Base-by-base conservation (phyloP, 352 stramenopile genomes). In the Globisporangium nagaii region DNA sequence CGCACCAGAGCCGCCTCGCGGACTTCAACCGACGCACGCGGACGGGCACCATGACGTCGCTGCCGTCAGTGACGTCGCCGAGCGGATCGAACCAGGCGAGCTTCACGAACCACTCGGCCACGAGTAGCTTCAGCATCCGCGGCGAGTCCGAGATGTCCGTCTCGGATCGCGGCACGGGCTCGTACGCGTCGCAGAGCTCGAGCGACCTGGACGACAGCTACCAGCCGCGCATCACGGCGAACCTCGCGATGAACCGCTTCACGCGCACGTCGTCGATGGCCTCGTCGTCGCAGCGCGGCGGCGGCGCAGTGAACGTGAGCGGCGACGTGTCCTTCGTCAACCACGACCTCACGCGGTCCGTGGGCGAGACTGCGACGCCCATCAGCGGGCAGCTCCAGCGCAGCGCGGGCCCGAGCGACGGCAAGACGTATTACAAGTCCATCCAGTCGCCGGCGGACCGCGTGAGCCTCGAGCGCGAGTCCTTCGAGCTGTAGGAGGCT, bases 401-500 rank as follows among this genome's bases (percentile, higher is more conserved):
- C 43, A 60, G 43, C 9, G 24, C 27, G 10, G 53, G 11, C 9
- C 13, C 43, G n/a, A 32, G 19, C 25, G 22, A 25, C 48, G 56
- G 56, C 48, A 70, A 58, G 40, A 35, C 27, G 48, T 86, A 71
- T 71, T 86, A 86, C 55, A 79, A 75, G 41, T 62, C 74, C n/a
- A 77, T 86, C 56, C 56, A 67, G 22, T 84, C 75, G 17, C 78
- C 78, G 5, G 48, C 54, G 39, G 68, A 79, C n/a, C 61, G 66
- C 22, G 47, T 58, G 25, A 79, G 69, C 28, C 51, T 53, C 51
- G 72, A 81, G 20, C 71, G 71, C 32, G 50, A 75, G 46, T 84
- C 79, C n/a, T 89, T 79, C 40, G 79, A 89, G 52, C 63, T 89
- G 55, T 88, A 84, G 52, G 42, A 56, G 32, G 22, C 27, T 25